Percentiles rank a stretch among this genome's conserved stretches.
Conservation (phyloP, 2,329 filamentous ascomycete species). For the Escovopsis sp. region DNA sequence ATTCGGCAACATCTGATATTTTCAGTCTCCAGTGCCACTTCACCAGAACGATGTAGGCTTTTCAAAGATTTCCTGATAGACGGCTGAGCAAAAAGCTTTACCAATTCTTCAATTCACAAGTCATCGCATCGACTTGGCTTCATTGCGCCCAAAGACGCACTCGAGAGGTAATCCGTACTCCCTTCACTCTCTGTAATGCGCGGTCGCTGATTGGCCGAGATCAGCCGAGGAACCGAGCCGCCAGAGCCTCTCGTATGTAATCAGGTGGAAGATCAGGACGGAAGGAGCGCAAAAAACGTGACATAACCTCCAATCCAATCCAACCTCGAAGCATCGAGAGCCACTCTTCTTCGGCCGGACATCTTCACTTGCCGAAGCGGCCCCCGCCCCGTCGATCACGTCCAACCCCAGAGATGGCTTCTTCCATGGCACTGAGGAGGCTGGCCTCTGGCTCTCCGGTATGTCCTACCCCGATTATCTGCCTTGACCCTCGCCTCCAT, state of each 20-base stretch:
- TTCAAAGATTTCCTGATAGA: too few relatives aligned
- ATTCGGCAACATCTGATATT: too few relatives aligned
- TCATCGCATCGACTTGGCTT: too few relatives aligned
- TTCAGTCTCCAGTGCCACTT: too few relatives aligned
- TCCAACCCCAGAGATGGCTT: constrained; percentile 34
- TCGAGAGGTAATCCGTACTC: too few relatives aligned
- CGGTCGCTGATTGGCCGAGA: constrained; percentile 4
- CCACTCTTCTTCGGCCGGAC: constrained; percentile 1
- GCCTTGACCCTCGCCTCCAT: constrained; percentile 3
- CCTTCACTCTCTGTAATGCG: constrained; percentile 2
- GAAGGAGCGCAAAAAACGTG: constrained; percentile 6
- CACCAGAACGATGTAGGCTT: too few relatives aligned
- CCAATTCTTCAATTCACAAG: too few relatives aligned
- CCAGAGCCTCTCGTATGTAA: constrained; percentile 1
- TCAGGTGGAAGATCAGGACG: constrained; percentile 3
- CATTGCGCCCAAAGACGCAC: too few relatives aligned
- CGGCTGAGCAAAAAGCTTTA: too few relatives aligned
- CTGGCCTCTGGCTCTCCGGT: constrained; percentile 42
- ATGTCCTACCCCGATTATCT: constrained; percentile 19
- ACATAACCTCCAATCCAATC: constrained; percentile 1
- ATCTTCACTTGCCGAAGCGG: constrained; percentile 11
- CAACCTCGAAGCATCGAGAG: constrained; percentile 3
- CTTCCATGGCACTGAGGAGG: constrained; percentile 50
- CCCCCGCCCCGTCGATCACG: constrained; percentile 6
- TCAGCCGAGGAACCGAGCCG: constrained; percentile 7